Conservation (phyloP, 305 asterid species). For the Andrographis paniculata region DNA sequence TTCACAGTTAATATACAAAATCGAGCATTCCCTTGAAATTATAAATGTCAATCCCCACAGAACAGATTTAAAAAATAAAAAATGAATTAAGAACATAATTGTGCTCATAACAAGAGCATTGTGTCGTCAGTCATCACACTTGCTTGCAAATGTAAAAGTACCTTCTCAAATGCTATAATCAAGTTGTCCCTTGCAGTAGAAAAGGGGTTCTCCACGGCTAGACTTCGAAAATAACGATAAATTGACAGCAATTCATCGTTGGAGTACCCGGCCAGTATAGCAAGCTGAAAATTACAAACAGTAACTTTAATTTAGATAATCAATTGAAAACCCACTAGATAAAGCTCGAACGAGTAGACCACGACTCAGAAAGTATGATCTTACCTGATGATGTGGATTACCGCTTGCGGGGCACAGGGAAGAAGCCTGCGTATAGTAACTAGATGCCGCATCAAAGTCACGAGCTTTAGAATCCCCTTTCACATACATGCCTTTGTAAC, state of each 20-base stretch:
- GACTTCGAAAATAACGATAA: slow-evolving; percentile 91
- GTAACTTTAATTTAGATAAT: slow-evolving; percentile 13
- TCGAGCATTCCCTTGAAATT: too few species aligned
- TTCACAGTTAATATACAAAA: too few species aligned
- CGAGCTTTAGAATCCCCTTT: slow-evolving; percentile 83
- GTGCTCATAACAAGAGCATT: too few species aligned
- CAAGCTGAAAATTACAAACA: slow-evolving; percentile 57
- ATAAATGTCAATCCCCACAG: neutral
- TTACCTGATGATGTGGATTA: slow-evolving; percentile 94
- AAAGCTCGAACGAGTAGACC: slow-evolving; percentile 3
- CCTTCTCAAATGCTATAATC: slow-evolving; percentile 96
- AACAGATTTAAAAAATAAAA: neutral
- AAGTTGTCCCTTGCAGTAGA: slow-evolving; percentile 87
- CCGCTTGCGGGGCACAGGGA: slow-evolving; percentile 91
- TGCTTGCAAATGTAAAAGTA: slow-evolving; percentile 18
- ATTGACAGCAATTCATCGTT: slow-evolving; percentile 74
- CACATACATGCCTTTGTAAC: slow-evolving; percentile 22
- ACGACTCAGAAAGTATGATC: neutral
- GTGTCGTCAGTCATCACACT: too few species aligned
- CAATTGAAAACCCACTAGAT: slow-evolving; percentile 17
- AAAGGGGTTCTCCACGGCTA: slow-evolving; percentile 79
- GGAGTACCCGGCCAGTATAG: slow-evolving; percentile 82
- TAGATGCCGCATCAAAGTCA: slow-evolving; percentile 84
- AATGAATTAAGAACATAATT: slow-evolving; percentile 2
- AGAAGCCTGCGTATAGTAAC: slow-evolving; percentile 84